phyloP scores from a whole-genome alignment of 371 early-diverging fungal genomes.

The Mortierella sp. region DNA sequence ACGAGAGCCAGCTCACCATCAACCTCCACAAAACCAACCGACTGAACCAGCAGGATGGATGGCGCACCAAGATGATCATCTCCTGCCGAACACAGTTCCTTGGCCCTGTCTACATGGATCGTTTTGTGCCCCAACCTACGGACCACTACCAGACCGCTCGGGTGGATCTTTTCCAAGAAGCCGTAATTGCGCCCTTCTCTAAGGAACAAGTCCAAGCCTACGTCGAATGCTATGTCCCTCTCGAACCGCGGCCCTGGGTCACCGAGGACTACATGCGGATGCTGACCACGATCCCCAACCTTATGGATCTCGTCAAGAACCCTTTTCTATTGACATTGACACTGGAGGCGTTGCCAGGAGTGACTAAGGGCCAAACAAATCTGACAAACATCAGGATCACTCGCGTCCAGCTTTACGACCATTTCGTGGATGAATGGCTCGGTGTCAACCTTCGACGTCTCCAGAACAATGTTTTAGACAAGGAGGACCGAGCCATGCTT shows the following conservation, averaged over 20 bases:
- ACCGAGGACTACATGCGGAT: neutral
- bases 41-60: neutral
- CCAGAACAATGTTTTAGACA: neutral
- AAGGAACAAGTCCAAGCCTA: conserved; percentile 16
- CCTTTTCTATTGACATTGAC: conserved; percentile 6
- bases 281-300: neutral
- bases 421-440: neutral
- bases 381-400: neutral
- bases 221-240: neutral
- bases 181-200: neutral
- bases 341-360: neutral
- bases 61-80: conserved; percentile 18
- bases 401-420: neutral
- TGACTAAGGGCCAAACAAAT: neutral
- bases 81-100: conserved; percentile 13
- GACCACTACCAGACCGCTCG: neutral
- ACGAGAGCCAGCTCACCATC: neutral
- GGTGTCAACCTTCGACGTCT: neutral
- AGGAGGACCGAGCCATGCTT: neutral
- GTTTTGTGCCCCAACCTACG: neutral
- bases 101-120: neutral
- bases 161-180: neutral
- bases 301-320: conserved; percentile 16
- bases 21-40: conserved; percentile 13
- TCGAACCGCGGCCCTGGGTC: neutral